Evolutionary conservation across 1,284 basidiomycete genomes (phyloP).

Genomic region (Laetiporus sulphureus): DNA sequence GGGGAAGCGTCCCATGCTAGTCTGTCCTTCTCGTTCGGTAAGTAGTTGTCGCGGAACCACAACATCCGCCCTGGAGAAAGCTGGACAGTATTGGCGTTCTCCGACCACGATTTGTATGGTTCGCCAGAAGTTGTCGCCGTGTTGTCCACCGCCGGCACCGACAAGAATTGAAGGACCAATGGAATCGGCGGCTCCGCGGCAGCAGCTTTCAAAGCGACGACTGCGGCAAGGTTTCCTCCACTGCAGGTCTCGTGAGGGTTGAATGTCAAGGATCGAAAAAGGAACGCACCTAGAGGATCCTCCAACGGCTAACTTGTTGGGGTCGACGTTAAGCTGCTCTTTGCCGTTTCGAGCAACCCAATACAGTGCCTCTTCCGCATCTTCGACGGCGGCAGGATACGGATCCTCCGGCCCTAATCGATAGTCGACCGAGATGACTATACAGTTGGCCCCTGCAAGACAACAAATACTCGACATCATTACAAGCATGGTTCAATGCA

Average conservation of each 20-base stretch:
- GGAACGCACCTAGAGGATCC: constrained; percentile 57
- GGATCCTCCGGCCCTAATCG: constrained; percentile 69
- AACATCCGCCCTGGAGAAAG: constrained; percentile 59
- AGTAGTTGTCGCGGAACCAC: constrained; percentile 67
- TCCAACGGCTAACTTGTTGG: constrained; percentile 44
- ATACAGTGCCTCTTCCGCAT: constrained; percentile 58
- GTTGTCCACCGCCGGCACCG: constrained; percentile 71
- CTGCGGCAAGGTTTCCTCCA: constrained; percentile 67
- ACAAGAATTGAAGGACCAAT: constrained; percentile 55
- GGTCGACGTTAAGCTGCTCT: constrained; percentile 33
- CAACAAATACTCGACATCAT: not conserved
- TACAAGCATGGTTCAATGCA: not conserved
- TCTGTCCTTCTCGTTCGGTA: constrained; percentile 54
- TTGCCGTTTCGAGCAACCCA: constrained; percentile 50
- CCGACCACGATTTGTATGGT: constrained; percentile 46
- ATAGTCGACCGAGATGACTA: constrained; percentile 66
- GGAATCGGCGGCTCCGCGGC: constrained; percentile 43
- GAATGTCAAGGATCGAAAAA: not conserved
- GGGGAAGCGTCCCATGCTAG: constrained; percentile 65
- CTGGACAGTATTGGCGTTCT: constrained; percentile 53
- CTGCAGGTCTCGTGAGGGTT: constrained; percentile 26
- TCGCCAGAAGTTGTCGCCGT: constrained; percentile 41
- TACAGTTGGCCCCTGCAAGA: constrained; percentile 40
- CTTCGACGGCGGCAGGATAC: constrained; percentile 71
- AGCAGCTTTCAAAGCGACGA: constrained; percentile 58